Base-by-base conservation (phyloP, 495 filamentous ascomycete species). In the Endocarpon pusillum region DNA sequence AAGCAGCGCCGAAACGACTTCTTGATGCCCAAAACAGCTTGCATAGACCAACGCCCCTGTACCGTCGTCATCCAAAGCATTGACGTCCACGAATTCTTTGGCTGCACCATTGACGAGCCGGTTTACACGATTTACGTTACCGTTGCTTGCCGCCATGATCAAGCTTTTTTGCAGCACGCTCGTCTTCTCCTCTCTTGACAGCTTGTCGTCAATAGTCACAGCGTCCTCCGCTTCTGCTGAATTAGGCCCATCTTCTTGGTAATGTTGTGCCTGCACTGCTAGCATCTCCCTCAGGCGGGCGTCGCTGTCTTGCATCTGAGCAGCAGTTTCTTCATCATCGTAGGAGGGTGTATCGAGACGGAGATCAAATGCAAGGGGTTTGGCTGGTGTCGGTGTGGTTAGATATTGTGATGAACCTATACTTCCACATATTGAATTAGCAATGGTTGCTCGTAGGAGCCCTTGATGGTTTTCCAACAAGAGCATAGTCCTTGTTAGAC, bases 11-110 rank as follows among this genome's bases (percentile, higher is more conserved):
- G 74, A 62, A 17, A 94, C 89, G 7, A 93, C 86, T 21, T 78
- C 71, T 59, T 93, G 81, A 53, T 99, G 89, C 24, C 89, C 89
- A 67, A 99, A 99, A 52, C 89, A 99, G 68, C 87, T 94, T 5
- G 89, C 89, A 58, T 99, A 99, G 37, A 99, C 92, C 46, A 99
- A 60, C 8, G 89, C 81, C 8, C 84, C 81, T 3, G 87, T 94
- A 3, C 89, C 89, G 44, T 99, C 89, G 52, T 92, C 82, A 48
- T 99, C 89, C 3, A 81, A 73, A 41, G 74, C 75, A 58, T 99
- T 82, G 30, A 94, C 68, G 58, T 96, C 84, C 30, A 96, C 66
- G 46, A 72, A 91, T 23, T 64, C 54, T 46, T 69, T 81, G 3
- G 79, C 79, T 37, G 75, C 67, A 3, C 89, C 84, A 21, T 68